Conservation (phyloP, 306 rosid species). For the Crataegus laevigata region DNA sequence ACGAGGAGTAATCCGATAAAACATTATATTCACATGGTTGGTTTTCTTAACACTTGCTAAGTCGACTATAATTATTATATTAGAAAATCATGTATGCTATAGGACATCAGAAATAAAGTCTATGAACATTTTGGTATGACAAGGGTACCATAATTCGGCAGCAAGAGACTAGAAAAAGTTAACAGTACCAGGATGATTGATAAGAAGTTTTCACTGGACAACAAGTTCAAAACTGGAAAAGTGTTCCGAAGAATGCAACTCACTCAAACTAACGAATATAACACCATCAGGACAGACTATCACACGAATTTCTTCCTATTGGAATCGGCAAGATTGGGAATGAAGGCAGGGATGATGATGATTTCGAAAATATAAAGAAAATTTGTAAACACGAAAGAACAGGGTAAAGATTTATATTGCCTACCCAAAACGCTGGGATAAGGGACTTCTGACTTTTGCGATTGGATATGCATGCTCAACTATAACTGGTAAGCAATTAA, state of each 20-base stretch:
- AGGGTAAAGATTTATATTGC: background rate
- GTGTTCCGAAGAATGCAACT: background rate
- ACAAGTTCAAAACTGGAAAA: background rate
- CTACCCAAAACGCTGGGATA: background rate
- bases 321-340: background rate
- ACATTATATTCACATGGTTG: background rate
- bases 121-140: background rate
- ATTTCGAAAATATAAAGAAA: background rate
- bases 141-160: background rate
- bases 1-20: background rate
- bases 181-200: background rate
- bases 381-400: background rate
- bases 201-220: background rate
- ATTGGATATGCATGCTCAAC: background rate
- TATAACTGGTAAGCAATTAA: background rate
- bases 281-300: background rate
- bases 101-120: background rate
- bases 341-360: background rate
- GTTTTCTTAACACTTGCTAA: background rate
- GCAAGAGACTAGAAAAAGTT: background rate
- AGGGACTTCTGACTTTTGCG: background rate
- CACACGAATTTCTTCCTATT: background rate
- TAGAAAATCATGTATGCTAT: background rate
- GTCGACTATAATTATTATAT: background rate
- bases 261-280: background rate